Evolutionary conservation across 805 yeast species (phyloP).

Genomic region (Barnettozyma populi): DNA sequence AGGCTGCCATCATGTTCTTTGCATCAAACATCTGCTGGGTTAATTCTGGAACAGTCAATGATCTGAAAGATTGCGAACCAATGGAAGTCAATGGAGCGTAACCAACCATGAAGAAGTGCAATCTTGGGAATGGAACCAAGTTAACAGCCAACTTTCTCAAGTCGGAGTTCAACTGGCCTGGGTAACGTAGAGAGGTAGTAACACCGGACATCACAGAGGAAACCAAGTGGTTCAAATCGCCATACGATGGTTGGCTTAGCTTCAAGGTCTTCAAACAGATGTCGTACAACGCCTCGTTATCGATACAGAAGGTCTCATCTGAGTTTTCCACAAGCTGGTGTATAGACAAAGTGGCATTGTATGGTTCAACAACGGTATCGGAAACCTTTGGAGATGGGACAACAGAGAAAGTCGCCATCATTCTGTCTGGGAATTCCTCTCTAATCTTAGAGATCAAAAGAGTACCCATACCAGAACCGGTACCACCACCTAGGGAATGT

Average conservation of each 20-base stretch:
- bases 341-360: constrained; percentile 93
- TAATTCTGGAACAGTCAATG: constrained; percentile 90
- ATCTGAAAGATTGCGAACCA: constrained; percentile 89
- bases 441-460: constrained; percentile 87
- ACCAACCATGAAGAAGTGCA: constrained; percentile 98
- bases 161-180: constrained; percentile 95
- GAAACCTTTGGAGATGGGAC: constrained; percentile 98
- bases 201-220: constrained; percentile 98
- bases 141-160: constrained; percentile 98
- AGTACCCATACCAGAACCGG: constrained; percentile 98
- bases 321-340: constrained; percentile 97
- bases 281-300: constrained; percentile 97
- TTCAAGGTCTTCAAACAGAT: constrained; percentile 95
- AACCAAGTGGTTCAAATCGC: constrained; percentile 83
- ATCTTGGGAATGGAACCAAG: constrained; percentile 98
- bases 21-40: constrained; percentile 98
- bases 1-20: constrained; percentile 97
- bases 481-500: constrained; percentile 98
- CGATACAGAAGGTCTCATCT: constrained; percentile 98
- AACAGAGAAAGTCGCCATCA: constrained; percentile 96
- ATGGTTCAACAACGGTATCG: constrained; percentile 97
- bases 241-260: constrained; percentile 83
- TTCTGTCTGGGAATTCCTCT: constrained; percentile 91
- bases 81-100: constrained; percentile 94
- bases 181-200: constrained; percentile 95